Percentiles rank a stretch among this genome's conserved stretches.
Conservation (phyloP, 2,329 filamentous ascomycete species). For the Alternaria metachromatica region DNA sequence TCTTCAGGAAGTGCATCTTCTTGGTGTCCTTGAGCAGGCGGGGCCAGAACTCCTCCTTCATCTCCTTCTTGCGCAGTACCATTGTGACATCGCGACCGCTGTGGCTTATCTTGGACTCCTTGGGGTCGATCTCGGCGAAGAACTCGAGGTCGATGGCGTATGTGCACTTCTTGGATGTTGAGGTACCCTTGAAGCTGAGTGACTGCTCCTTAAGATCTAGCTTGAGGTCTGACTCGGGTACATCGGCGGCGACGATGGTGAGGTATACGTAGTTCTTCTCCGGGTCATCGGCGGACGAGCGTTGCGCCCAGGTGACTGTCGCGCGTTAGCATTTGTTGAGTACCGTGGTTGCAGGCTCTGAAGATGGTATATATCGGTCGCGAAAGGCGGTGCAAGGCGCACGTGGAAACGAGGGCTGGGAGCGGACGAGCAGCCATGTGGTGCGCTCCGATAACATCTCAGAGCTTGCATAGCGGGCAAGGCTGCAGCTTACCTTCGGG, state of each 20-base stretch:
- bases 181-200: slow-evolving; percentile 83
- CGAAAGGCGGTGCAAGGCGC: not conserved
- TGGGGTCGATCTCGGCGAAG: slow-evolving; percentile 87
- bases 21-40: slow-evolving; percentile 87
- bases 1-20: slow-evolving; percentile 96
- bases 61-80: slow-evolving; percentile 95
- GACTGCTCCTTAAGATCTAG: slow-evolving; percentile 75
- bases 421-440: not conserved
- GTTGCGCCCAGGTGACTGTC: slow-evolving; percentile 95
- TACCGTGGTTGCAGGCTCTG: slow-evolving; percentile 2
- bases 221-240: slow-evolving; percentile 75
- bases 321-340: slow-evolving; percentile 24
- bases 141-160: slow-evolving; percentile 89
- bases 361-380: slow-evolving; percentile 1
- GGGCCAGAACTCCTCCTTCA: slow-evolving; percentile 94
- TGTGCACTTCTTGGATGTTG: slow-evolving; percentile 80
- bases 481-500: slow-evolving; percentile 51
- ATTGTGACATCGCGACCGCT: slow-evolving; percentile 87
- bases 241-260: slow-evolving; percentile 87
- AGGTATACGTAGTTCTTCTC: slow-evolving; percentile 95
- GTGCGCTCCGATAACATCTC: not conserved
- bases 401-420: not conserved
- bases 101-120: slow-evolving; percentile 85
- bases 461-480: slow-evolving; percentile 15
- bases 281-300: slow-evolving; percentile 79